These are phyloP conservation scores for Trichosporon coremiiforme DNA, from an alignment of 1,284 basidiomycete genomes.

Conservation along the genomic window DNA sequence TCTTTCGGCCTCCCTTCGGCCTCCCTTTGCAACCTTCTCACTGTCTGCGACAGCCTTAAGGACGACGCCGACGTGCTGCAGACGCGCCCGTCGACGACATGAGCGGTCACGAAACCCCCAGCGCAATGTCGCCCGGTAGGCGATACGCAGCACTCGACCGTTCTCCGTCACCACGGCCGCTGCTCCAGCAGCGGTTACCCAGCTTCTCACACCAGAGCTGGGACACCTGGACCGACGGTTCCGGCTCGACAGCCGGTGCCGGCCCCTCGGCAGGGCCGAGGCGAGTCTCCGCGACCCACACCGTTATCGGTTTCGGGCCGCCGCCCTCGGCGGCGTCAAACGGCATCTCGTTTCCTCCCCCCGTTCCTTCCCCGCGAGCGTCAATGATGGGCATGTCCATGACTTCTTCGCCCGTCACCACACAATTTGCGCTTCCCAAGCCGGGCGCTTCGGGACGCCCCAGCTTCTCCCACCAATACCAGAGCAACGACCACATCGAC, in stretches of 20 bases:
- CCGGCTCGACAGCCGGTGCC: background rate
- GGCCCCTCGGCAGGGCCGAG: constrained; percentile 10
- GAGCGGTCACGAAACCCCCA: constrained; percentile 12
- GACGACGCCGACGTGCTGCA: too few relatives aligned
- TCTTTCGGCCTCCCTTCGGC: background rate
- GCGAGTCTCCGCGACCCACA: constrained; percentile 5
- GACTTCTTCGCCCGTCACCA: constrained; percentile 12
- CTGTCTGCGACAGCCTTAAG: constrained; percentile 16
- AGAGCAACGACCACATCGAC: constrained; percentile 6
- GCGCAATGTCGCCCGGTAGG: constrained; percentile 9
- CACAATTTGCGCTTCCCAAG: constrained; percentile 14
- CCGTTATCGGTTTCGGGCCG: constrained; percentile 6
- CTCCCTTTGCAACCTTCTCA: background rate
- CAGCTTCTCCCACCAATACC: constrained; percentile 17
- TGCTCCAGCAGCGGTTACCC: constrained; percentile 10
- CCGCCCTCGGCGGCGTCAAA: background rate
- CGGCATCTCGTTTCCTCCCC: background rate
- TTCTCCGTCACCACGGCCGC: constrained; percentile 1
- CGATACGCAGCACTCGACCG: constrained; percentile 12
- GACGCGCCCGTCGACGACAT: constrained; percentile 1
- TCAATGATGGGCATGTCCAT: constrained; percentile 14
- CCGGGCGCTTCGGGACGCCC: constrained; percentile 14
- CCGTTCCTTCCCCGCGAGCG: constrained; percentile 6
- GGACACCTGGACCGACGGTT: constrained; percentile 11
- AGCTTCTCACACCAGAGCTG: background rate